Evolutionary conservation across 371 early-diverging fungal species (phyloP).

Genomic region (Mucor circinelloides): DNA sequence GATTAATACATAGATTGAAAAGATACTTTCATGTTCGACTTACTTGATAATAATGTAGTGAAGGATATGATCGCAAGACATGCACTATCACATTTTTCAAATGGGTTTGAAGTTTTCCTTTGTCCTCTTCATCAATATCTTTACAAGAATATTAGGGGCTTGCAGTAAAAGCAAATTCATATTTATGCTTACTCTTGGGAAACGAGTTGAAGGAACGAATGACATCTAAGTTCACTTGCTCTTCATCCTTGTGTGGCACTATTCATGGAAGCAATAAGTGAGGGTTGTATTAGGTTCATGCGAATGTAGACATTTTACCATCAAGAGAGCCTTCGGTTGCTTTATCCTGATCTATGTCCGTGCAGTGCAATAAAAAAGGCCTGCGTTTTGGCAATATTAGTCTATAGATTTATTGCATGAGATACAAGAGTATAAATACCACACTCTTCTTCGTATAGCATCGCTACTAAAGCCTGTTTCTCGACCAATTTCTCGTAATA

Average conservation of each 20-base stretch:
- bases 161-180: background rate
- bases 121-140: slow-evolving; percentile 38
- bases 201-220: slow-evolving; percentile 53
- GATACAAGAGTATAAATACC: slow-evolving; percentile 31
- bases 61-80: slow-evolving; percentile 58
- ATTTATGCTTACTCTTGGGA: slow-evolving; percentile 26
- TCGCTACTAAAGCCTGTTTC: slow-evolving; percentile 32
- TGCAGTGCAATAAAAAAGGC: slow-evolving; percentile 52
- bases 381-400: slow-evolving; percentile 14
- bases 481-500: slow-evolving; percentile 52
- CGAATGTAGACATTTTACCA: background rate
- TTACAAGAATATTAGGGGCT: background rate
- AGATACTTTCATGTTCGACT: background rate
- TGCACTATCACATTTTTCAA: slow-evolving; percentile 51
- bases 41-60: slow-evolving; percentile 73
- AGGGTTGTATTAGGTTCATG: background rate
- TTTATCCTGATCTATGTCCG: slow-evolving; percentile 6
- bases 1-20: background rate
- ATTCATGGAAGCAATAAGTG: background rate
- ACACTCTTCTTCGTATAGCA: slow-evolving; percentile 44
- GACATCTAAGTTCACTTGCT: slow-evolving; percentile 55
- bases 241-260: slow-evolving; percentile 52
- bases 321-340: slow-evolving; percentile 13
- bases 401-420: background rate
- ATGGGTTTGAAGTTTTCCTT: slow-evolving; percentile 41